A percentile compares a stretch with the other conserved stretches of the same genome.
These are phyloP conservation scores for Ustilaginoidea virens DNA, from an alignment of 2,329 filamentous ascomycete species.

Conservation along the genomic window DNA sequence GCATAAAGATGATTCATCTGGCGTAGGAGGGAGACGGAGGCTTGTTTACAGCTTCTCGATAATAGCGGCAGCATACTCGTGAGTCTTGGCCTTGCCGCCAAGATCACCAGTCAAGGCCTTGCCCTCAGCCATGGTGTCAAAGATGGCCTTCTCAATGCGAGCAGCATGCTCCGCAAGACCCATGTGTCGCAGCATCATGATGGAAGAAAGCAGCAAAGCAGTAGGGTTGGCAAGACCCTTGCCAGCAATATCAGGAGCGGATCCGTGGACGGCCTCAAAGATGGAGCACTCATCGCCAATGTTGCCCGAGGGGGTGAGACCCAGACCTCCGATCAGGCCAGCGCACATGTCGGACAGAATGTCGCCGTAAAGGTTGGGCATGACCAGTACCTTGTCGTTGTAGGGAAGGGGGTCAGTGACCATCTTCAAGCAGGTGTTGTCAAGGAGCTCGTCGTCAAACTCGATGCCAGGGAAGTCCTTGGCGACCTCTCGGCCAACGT, in stretches of 20 bases:
- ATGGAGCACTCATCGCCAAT: slow-evolving; percentile 98
- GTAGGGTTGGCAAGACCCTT: slow-evolving; percentile 96
- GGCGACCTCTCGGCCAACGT: slow-evolving; percentile 66
- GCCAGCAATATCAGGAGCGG: slow-evolving; percentile 89
- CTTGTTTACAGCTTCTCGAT: slow-evolving; percentile 49
- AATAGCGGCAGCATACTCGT: slow-evolving; percentile 86
- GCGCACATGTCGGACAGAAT: slow-evolving; percentile 99
- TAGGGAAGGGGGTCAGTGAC: slow-evolving; percentile 90
- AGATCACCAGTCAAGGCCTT: slow-evolving; percentile 93
- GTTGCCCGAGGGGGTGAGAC: slow-evolving; percentile 94
- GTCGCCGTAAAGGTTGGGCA: slow-evolving; percentile 97
- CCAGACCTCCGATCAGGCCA: slow-evolving; percentile 92
- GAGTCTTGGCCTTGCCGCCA: slow-evolving; percentile 89
- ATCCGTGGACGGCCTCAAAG: slow-evolving; percentile 98
- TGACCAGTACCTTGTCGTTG: slow-evolving; percentile 98
- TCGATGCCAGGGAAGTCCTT: slow-evolving; percentile 94
- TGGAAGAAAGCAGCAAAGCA: slow-evolving; percentile 82
- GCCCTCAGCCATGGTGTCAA: slow-evolving; percentile 88
- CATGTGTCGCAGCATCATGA: slow-evolving; percentile 99
- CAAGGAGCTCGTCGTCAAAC: slow-evolving; percentile 94
- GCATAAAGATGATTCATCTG: background rate
- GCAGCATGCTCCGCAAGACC: slow-evolving; percentile 68
- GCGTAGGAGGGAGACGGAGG: background rate
- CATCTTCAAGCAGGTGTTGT: slow-evolving; percentile 99
- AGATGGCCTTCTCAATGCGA: slow-evolving; percentile 88